phyloP scores from a whole-genome alignment of 345 rosid species.

The Noccaea caerulescens region DNA sequence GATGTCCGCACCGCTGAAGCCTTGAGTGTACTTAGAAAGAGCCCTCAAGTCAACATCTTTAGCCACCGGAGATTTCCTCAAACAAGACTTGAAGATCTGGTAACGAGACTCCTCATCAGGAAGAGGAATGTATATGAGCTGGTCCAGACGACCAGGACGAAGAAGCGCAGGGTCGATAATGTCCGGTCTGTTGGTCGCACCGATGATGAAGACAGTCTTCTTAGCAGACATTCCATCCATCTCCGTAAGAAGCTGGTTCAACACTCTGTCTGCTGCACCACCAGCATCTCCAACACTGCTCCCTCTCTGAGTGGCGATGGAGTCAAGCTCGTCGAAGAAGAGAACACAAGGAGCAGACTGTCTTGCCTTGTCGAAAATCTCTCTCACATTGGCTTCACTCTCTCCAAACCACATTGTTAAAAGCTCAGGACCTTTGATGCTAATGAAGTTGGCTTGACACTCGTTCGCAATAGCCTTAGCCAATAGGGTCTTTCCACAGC shows the following conservation, averaged over 20 bases:
- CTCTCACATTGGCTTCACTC: slow-evolving; percentile 78
- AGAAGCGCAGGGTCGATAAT: slow-evolving; percentile 59
- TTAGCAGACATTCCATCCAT: slow-evolving; percentile 80
- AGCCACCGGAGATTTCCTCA: slow-evolving; percentile 64
- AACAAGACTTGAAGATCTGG: slow-evolving; percentile 62
- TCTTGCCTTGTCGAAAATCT: slow-evolving; percentile 74
- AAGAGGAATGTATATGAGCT: slow-evolving; percentile 71
- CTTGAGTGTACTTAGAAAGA: slow-evolving; percentile 62
- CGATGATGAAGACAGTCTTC: slow-evolving; percentile 69
- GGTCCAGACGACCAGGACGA: slow-evolving; percentile 71
- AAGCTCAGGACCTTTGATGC: slow-evolving; percentile 74
- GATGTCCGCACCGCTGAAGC: slow-evolving; percentile 72
- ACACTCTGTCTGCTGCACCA: slow-evolving; percentile 70
- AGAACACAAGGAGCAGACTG: slow-evolving; percentile 78
- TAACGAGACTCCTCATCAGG: slow-evolving; percentile 69
- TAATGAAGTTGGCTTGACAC: slow-evolving; percentile 77
- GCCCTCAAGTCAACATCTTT: slow-evolving; percentile 69
- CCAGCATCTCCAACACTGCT: slow-evolving; percentile 68
- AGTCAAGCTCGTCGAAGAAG: slow-evolving; percentile 82
- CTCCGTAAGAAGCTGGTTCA: slow-evolving; percentile 74
- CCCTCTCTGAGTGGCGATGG: slow-evolving; percentile 81
- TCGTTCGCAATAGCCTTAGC: slow-evolving; percentile 75
- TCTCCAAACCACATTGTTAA: slow-evolving; percentile 85
- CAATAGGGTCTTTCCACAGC: slow-evolving; percentile 72
- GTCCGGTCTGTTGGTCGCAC: slow-evolving; percentile 74